Base-by-base conservation (phyloP, 306 rosid species). In the Rubus idaeus region DNA sequence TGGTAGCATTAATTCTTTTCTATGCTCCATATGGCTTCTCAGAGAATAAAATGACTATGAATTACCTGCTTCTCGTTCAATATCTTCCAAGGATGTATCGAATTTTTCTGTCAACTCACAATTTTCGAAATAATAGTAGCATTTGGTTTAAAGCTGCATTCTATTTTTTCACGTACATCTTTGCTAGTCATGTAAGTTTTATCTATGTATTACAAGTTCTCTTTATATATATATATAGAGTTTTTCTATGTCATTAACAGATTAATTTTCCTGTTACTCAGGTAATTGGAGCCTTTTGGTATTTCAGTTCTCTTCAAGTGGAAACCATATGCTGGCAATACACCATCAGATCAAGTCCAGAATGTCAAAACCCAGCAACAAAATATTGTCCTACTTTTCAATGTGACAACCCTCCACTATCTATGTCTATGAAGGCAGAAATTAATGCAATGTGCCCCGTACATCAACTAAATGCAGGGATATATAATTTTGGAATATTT, bases 101-200 rank as follows among this genome's bases (percentile, higher is more conserved):
- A 4, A 70, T 81, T 7, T 81, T 52, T 46, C 23, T 16, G 3
- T 70, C 68, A 14, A 70, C 44, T 10, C 62, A 40, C 30, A 30
- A 76, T 30, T 35, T 76, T n/a, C 51, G 49, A 70, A 45, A 26
- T 61, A 42, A 18, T 50, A 12, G 45, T 51, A 5, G 35, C 51
- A 63, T 61, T 3, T 79, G 82, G 82, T 58, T 61, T 17, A 70
- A 63, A 52, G 78, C 58, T 65, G 73, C 42, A 21, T 72, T 71
- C 21, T 63, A 79, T 45, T 39, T 79, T 23, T 71, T 79, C 40
- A 53, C 72, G 17, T 72, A 71, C 13, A 64, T 79, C 21, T 45
- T 79, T n/a, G 77, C 82, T 3, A 72, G 82, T 12, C 82, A 79
- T 45, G 82, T 79, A 72, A 68, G 75, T 62, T n/a, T 60, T 30